phyloP scores from a whole-genome alignment of 352 stramenopile species.

The Phytophthora chlamydospora region DNA sequence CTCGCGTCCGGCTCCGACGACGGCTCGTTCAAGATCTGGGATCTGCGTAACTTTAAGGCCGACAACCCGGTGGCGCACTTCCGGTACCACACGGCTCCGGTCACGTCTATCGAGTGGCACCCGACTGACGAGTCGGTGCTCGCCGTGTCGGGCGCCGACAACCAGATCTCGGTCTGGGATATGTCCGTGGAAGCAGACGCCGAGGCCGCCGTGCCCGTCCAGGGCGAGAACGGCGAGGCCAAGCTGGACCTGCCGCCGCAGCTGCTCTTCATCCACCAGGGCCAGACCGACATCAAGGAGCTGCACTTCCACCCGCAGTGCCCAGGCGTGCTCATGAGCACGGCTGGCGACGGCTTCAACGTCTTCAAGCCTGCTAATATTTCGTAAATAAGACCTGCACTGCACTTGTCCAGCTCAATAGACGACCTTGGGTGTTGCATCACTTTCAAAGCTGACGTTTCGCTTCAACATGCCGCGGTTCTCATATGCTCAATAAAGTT shows the following conservation, averaged over 20 bases:
- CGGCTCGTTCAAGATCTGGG: conserved; percentile 97
- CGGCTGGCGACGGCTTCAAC: conserved; percentile 96
- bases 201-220: conserved; percentile 47
- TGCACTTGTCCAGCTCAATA: conserved; percentile 25
- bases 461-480: background rate
- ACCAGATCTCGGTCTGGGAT: conserved; percentile 99
- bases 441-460: no score
- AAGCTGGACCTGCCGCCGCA: conserved; percentile 96
- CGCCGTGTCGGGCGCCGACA: conserved; percentile 93
- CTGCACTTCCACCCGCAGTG: conserved; percentile 99
- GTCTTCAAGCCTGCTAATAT: conserved; percentile 97
- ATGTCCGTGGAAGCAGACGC: conserved; percentile 99
- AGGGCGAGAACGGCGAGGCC: conserved; percentile 50
- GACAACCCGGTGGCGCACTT: conserved; percentile 94
- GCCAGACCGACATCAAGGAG: conserved; percentile 99
- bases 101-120: conserved; percentile 99
- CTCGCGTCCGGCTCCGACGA: conserved; percentile 98
- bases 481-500: background rate
- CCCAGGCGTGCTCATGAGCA: conserved; percentile 96
- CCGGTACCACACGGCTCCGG: conserved; percentile 94
- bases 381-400: conserved; percentile 69
- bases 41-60: conserved; percentile 94
- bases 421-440: no score
- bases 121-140: conserved; percentile 99
- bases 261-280: conserved; percentile 99